phyloP scores from a whole-genome alignment of 2,329 filamentous ascomycete species.

The Hymenoscyphus albidus region DNA sequence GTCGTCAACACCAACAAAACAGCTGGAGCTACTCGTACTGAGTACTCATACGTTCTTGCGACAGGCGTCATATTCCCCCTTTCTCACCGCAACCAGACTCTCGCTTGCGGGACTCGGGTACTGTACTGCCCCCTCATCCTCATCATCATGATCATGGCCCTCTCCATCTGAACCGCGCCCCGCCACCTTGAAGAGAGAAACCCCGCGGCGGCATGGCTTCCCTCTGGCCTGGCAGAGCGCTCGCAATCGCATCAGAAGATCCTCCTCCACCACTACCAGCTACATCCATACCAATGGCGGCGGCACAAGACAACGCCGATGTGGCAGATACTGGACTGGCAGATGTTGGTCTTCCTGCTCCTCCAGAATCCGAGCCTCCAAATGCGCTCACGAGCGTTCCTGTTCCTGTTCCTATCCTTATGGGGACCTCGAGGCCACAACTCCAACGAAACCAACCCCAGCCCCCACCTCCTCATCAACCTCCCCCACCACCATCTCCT shows the following conservation, averaged over 20 bases:
- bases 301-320: conserved; percentile 34
- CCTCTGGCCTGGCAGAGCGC: conserved; percentile 25
- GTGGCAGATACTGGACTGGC: conserved; percentile 42
- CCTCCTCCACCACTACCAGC: background rate
- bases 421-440: conserved; percentile 27
- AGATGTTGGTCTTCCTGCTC: conserved; percentile 34
- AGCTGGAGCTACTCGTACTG: background rate
- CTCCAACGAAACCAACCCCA: conserved; percentile 39
- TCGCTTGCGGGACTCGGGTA: background rate
- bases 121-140: background rate
- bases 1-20: background rate
- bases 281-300: conserved; percentile 1
- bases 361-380: conserved; percentile 13
- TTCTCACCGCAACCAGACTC: background rate
- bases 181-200: background rate
- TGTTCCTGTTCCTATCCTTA: background rate
- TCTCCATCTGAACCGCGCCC: background rate
- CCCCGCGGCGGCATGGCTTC: conserved; percentile 32
- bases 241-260: conserved; percentile 6
- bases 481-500: conserved; percentile 34
- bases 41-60: background rate
- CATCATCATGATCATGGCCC: background rate
- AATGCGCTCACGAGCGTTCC: conserved; percentile 21
- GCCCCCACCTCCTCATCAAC: conserved; percentile 35
- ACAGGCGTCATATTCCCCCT: background rate